A percentile compares a stretch with the other conserved stretches of the same genome.
These are phyloP conservation scores for Nicotiana rustica DNA, from an alignment of 305 asterid species.

Conservation along the genomic window DNA sequence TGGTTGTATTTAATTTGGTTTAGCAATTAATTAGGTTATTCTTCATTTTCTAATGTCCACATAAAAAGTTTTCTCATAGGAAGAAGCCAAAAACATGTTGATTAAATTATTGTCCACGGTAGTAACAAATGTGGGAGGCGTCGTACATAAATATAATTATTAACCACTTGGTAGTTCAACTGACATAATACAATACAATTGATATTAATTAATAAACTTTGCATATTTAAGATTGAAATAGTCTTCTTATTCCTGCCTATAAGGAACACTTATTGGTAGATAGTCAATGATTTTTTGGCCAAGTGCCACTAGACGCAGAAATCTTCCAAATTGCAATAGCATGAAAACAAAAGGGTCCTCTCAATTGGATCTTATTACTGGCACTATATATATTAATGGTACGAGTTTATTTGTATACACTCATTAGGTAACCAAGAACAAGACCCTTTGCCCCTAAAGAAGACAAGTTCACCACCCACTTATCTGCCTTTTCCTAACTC, in stretches of 20 bases:
- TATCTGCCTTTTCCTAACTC: constrained; percentile 71
- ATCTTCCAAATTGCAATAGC: neutral
- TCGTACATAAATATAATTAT: constrained; percentile 6
- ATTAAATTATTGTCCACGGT: neutral
- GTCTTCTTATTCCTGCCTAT: constrained; percentile 25
- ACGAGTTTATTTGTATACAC: constrained; percentile 23
- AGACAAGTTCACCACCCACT: constrained; percentile 55
- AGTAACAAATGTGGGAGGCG: neutral
- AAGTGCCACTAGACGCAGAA: neutral
- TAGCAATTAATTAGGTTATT: no score
- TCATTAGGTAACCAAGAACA: constrained; percentile 82
- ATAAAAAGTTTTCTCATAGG: neutral
- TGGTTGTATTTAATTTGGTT: no score
- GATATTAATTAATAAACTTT: neutral
- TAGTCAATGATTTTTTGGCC: constrained; percentile 26
- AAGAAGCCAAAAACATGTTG: neutral
- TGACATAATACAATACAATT: neutral
- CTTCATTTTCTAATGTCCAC: neutral
- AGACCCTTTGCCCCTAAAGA: constrained; percentile 41
- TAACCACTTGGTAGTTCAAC: constrained; percentile 32
- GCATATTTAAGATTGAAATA: neutral
- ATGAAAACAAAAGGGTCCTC: neutral
- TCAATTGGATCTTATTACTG: neutral
- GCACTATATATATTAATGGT: constrained; percentile 35
- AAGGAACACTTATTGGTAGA: constrained; percentile 16